phyloP scores from a whole-genome alignment of 306 rosid genomes.

The Cicer bijugum region DNA sequence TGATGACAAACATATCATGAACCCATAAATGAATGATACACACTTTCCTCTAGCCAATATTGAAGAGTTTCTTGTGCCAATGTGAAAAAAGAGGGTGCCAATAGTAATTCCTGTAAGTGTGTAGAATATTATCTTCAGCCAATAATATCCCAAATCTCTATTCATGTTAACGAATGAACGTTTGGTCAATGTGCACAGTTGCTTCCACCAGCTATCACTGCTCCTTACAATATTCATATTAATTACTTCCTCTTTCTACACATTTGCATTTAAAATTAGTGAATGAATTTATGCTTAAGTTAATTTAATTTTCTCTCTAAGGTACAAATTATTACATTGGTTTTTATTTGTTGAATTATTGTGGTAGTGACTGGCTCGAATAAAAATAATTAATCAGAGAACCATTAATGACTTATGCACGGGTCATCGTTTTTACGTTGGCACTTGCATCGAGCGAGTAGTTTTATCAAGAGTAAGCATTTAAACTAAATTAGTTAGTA shows the following conservation, averaged over 20 bases:
- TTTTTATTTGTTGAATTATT: conserved; percentile 58
- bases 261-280: conserved; percentile 1
- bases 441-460: too few relatives aligned
- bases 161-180: conserved; percentile 74
- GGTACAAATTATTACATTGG: conserved; percentile 52
- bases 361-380: too few relatives aligned
- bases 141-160: conserved; percentile 76
- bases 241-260: conserved; percentile 54
- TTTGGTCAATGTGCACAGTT: conserved; percentile 60
- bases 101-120: conserved; percentile 47
- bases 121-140: conserved; percentile 67
- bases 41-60: conserved; percentile 68
- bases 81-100: conserved; percentile 59
- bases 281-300: neutral
- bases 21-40: conserved; percentile 65
- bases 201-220: conserved; percentile 62
- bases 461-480: too few relatives aligned
- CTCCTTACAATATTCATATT: conserved; percentile 42
- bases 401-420: too few relatives aligned
- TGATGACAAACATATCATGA: conserved; percentile 66
- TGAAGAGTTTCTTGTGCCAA: conserved; percentile 56
- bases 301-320: neutral
- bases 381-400: too few relatives aligned
- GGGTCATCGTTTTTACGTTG: too few relatives aligned
- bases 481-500: too few relatives aligned